phyloP scores from a whole-genome alignment of 495 filamentous ascomycete species.

The Cladorrhinum samala region DNA sequence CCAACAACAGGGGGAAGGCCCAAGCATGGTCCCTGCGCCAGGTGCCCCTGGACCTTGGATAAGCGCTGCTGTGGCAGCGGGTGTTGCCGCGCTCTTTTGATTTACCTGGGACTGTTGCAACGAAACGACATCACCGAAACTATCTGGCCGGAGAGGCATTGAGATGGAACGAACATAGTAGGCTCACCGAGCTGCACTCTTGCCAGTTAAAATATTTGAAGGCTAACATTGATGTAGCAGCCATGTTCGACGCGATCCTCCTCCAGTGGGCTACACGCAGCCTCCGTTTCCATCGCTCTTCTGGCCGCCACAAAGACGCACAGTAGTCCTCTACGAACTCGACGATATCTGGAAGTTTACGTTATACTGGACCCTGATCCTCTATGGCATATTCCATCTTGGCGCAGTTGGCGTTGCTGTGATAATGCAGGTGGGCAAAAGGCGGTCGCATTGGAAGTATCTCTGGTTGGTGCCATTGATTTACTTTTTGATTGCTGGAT shows the following conservation, averaged over 20 bases:
- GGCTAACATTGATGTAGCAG: too few species aligned
- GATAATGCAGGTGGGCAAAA: constrained; percentile 57
- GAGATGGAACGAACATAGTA: constrained; percentile 18
- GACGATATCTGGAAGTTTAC: constrained; percentile 89
- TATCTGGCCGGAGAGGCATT: not conserved
- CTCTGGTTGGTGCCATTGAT: constrained; percentile 72
- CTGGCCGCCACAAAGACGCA: constrained; percentile 52
- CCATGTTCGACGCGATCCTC: constrained; percentile 30
- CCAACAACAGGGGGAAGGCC: not conserved
- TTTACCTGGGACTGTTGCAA: not conserved
- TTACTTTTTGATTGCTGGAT: constrained; percentile 65
- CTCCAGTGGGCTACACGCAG: constrained; percentile 60
- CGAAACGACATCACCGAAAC: not conserved
- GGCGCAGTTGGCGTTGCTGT: constrained; percentile 66
- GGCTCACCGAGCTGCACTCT: too few species aligned
- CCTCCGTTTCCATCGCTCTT: constrained; percentile 87
- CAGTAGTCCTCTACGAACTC: constrained; percentile 69
- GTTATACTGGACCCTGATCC: constrained; percentile 76
- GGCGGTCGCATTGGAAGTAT: constrained; percentile 58
- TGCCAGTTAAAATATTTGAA: too few species aligned
- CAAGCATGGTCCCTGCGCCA: not conserved
- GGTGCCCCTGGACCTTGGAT: too few species aligned
- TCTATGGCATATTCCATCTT: constrained; percentile 61
- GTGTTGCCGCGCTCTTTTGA: not conserved
- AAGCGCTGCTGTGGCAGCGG: not conserved